These are phyloP conservation scores for Yarrowia sp. DNA, from an alignment of 805 yeast species.

Conservation along the genomic window DNA sequence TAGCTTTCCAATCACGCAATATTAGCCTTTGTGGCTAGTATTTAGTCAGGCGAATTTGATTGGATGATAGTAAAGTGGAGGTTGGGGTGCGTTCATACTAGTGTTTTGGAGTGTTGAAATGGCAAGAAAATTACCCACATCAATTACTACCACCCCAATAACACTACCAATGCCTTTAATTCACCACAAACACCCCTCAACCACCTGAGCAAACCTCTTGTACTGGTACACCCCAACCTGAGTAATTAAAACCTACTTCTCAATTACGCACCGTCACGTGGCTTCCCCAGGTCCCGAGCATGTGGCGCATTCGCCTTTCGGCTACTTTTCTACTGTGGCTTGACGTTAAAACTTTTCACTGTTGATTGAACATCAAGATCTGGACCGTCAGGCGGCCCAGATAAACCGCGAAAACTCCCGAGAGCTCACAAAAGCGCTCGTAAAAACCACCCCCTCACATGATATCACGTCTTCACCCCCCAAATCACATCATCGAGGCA, in stretches of 20 bases:
- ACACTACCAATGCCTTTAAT: too few species aligned
- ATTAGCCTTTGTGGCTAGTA: slow-evolving; percentile 26
- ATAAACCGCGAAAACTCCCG: too few species aligned
- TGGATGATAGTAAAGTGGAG: neutral
- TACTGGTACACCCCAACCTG: too few species aligned
- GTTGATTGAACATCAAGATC: too few species aligned
- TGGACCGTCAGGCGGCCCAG: too few species aligned
- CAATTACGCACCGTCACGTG: slow-evolving; percentile 22
- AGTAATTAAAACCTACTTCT: neutral
- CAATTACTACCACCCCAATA: too few species aligned
- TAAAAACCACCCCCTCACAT: neutral
- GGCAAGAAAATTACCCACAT: too few species aligned
- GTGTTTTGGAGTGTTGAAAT: too few species aligned
- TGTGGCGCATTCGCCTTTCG: slow-evolving; percentile 6
- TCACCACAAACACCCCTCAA: too few species aligned
- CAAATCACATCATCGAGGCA: slow-evolving; percentile 23
- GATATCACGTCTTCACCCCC: slow-evolving; percentile 3
- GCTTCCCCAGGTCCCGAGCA: neutral
- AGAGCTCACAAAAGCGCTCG: too few species aligned
- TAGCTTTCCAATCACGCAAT: slow-evolving; percentile 26
- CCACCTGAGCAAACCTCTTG: too few species aligned
- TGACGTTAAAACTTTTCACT: neutral
- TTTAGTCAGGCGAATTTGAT: slow-evolving; percentile 3
- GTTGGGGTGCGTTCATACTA: too few species aligned
- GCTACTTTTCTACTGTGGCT: slow-evolving; percentile 3